phyloP scores from a whole-genome alignment of 192 early-diverging fungal genomes.

The Funneliformis mosseae region DNA sequence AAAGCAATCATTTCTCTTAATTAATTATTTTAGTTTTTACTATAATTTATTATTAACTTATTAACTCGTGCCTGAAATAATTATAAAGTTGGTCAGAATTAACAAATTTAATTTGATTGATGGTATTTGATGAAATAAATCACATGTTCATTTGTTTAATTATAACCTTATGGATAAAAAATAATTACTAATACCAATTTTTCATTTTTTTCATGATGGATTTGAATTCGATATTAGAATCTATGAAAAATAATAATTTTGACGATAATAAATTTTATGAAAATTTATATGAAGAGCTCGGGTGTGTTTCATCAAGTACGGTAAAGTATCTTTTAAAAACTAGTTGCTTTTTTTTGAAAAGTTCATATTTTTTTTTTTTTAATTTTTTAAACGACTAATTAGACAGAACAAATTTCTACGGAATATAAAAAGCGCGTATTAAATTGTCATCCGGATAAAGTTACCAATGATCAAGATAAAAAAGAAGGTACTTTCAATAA shows the following conservation, averaged over 20 bases:
- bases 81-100: too few relatives aligned
- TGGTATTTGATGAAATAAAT: too few relatives aligned
- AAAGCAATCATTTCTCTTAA: too few relatives aligned
- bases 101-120: too few relatives aligned
- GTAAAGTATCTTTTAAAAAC: neutral
- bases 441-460: constrained; percentile 20
- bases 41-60: too few relatives aligned
- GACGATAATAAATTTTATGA: constrained; percentile 24
- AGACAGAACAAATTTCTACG: constrained; percentile 26
- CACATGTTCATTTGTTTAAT: too few relatives aligned
- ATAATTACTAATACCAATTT: too few relatives aligned
- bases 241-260: neutral
- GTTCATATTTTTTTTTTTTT: too few relatives aligned
- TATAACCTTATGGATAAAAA: too few relatives aligned
- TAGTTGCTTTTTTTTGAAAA: too few relatives aligned
- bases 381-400: neutral
- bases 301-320: constrained; percentile 4
- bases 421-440: constrained; percentile 27
- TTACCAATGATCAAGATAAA: neutral
- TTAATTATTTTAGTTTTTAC: too few relatives aligned
- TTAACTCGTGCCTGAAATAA: too few relatives aligned
- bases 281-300: constrained; percentile 14
- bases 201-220: neutral
- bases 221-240: constrained; percentile 5
- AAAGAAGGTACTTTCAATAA: neutral